Base-by-base conservation (phyloP, 306 rosid genomes). In the Cucumis melo region DNA sequence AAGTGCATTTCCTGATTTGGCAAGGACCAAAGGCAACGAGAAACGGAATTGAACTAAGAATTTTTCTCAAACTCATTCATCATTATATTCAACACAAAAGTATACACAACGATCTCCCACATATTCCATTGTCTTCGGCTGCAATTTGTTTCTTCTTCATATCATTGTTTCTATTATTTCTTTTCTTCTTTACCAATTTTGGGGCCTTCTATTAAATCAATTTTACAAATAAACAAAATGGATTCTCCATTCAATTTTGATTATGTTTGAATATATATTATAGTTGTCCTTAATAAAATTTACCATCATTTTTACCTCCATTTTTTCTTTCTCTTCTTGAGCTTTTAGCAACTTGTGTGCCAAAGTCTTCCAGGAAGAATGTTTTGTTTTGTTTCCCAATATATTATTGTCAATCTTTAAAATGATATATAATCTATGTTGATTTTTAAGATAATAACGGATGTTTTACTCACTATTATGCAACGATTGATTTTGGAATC, bases 1-100 rank as follows among this genome's bases (percentile, higher is more conserved):
- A 85, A 79, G 82, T 39, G 90, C 91, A 55, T 89, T 89, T 79
- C 97, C 97, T 68, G 83, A 91, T 81, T 83, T 91, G 80, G 85
- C 44, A 68, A 88, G 83, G 67, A 38, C 87, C 23, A 85, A 83
- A 80, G 17, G 83, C 78, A 75, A 87, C 68, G 87, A 80, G 46
- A 88, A 88, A 80, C 74, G 74, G 13, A 68, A 44, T 6, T 70
- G 75, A 85, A 62, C 41, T 29, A 78, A 84, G 82, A 87, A 48
- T 1, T 27, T 32, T 78, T 50, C 55, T 50, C 55, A 74, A 74
- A 55, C 73, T 65, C 27, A 58, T 78, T 78, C 34, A 51, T 64
- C 20, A 4, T 10, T 27, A 27, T 1, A 27, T 27, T 36, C 74
- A 27, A 79, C 3, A 5, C 56, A 51, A 5, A 5, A 5, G 1